phyloP scores from a whole-genome alignment of 2,329 filamentous ascomycete genomes.

The Xylariaceae sp. region DNA sequence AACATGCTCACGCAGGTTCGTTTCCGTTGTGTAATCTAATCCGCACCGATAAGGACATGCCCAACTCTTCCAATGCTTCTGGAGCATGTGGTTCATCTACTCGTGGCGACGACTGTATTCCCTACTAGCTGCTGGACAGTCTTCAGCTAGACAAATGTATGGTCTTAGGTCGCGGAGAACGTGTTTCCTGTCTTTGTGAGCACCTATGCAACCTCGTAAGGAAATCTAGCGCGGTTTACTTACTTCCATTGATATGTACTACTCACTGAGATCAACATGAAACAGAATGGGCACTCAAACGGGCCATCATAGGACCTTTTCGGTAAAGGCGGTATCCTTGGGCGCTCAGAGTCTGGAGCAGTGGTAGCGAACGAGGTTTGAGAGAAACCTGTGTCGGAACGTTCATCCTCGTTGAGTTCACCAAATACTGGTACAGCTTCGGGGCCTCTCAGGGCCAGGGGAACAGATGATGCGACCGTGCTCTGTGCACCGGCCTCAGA shows the following conservation, averaged over 20 bases:
- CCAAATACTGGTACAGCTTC: not conserved
- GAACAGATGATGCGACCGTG: slow-evolving; percentile 37
- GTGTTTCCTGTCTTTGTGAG: slow-evolving; percentile 40
- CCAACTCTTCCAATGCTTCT: slow-evolving; percentile 38
- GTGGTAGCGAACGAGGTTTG: slow-evolving; percentile 44
- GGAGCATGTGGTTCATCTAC: slow-evolving; percentile 37
- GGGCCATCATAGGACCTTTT: slow-evolving; percentile 32
- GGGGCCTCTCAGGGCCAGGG: slow-evolving; percentile 24
- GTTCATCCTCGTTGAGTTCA: slow-evolving; percentile 30
- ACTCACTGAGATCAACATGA: slow-evolving; percentile 41
- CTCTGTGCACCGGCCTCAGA: slow-evolving; percentile 22
- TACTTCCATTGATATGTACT: slow-evolving; percentile 43
- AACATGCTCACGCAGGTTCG: slow-evolving; percentile 6
- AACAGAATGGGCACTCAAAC: slow-evolving; percentile 52
- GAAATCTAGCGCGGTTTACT: not conserved
- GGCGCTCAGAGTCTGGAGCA: slow-evolving; percentile 11
- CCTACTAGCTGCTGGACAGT: slow-evolving; percentile 33
- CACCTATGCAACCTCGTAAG: not conserved
- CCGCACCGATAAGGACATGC: slow-evolving; percentile 32
- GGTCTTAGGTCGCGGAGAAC: slow-evolving; percentile 48
- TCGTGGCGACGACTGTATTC: slow-evolving; percentile 32
- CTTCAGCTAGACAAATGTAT: slow-evolving; percentile 44
- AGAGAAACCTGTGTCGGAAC: slow-evolving; percentile 34
- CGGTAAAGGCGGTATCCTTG: slow-evolving; percentile 36
- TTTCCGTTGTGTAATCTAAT: not conserved